Evolutionary conservation across 257 asterid species (phyloP), one percentile per base, ranked within the genome.

Genomic region (Solanum microdontum): DNA sequence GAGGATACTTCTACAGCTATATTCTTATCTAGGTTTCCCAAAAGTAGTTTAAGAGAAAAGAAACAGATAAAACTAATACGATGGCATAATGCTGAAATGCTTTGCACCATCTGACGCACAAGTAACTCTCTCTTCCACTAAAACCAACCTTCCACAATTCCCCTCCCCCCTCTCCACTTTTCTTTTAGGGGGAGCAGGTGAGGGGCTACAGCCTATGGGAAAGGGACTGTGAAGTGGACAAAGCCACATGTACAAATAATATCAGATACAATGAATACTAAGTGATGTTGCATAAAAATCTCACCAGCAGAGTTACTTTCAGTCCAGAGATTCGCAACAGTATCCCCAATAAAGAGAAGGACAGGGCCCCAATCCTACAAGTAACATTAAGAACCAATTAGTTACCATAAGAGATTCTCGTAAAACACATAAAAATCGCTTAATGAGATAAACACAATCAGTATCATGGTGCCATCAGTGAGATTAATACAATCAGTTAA

Each of bases 361-460:
- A 95, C 89, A 43, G 94, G 93, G 66, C 83, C 88, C 99, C 98
- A 97, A 88, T 97, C 99, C 99, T 95, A 73, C 74, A 92, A 82
- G 43, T 48, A 48, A 17, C n/a, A 88, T 90, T 89, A 88, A 80
- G 88, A 87, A 45, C 30, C 30, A 64, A 60, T 64, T 48, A 30
- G 85, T 82, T 82, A 48, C 68, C 85, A 28, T 3, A 48, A 48
- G 30, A 45, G 30, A 82, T 82, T 48, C 84, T 48, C 23, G 40
- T 24, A 48, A 82, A 48, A 19, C 28, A 48, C 85, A 28, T 45
- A 17, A 82, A 82, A 82, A 48, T 48, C 48, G 85, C 69, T 45
- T 48, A 48, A 82, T 82, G 39, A 82, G 69, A 82, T 48, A 23
- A 82, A 30, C 43, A 28, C 43, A 48, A 82, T 30, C 69, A 82